Evolutionary conservation across 1,284 basidiomycete species (phyloP), one percentile per base, ranked within the genome.

Genomic region (Cryptococcus sp.): DNA sequence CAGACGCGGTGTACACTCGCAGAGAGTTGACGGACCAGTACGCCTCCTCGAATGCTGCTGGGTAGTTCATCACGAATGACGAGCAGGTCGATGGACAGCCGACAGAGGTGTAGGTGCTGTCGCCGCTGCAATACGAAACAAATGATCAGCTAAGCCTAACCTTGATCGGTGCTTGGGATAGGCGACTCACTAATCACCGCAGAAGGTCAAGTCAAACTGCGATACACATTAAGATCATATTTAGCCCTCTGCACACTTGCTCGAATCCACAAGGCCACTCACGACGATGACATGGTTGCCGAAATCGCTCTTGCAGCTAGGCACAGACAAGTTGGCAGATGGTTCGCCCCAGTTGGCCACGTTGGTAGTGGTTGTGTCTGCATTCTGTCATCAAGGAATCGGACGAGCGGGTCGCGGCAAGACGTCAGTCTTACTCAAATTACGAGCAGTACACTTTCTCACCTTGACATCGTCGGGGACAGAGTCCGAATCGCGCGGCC

Each of bases 1-100:
- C 68, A 19, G 58, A 57, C 13, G 65, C 54, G 25, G 79, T 81
- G 73, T 86, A 88, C 10, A 86, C 78, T 23, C 81, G 79, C 37
- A 87, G 70, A 3, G 82, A 80, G 65, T 84, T 83, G 70, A 88
- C 78, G 54, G 83, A 83, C 85, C 86, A 88, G 72, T 84, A 87
- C 3, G 86, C 84, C 15, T 86, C 79, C 17, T 55, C 49, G 70
- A 87, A 87, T 15, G 78, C 80, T 10, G 69, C 57, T 0, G 86
- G 85, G 62, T 85, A 80, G 58, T 83, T 81, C 64, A 82, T 68
- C 37, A 86, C 85, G 65, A 80, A 73, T 19, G 58, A 58, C 2
- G 57, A 43, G 55, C 75, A 76, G 1, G 61, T 58, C 4, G 62
- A 59, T 0, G 71, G 68, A 52, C 75, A 77, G 16, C 75, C 73